Conservation (phyloP, 2,329 filamentous ascomycete species). For the Arthrobotrys conoides region DNA sequence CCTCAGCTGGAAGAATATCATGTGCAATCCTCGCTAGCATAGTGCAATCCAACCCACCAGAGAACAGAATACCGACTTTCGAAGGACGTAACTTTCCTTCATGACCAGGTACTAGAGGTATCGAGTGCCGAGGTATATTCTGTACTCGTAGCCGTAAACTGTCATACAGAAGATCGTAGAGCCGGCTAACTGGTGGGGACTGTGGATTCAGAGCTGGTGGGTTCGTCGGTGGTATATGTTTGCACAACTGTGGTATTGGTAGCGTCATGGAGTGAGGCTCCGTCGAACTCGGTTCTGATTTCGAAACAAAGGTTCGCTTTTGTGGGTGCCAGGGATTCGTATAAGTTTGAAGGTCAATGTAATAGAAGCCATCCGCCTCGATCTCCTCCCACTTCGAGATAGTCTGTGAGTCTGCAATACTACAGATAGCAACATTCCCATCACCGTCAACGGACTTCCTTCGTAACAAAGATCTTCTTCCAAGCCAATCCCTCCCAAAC, state of each 20-base stretch:
- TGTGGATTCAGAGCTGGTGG: slow-evolving; percentile 65
- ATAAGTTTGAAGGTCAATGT: slow-evolving; percentile 71
- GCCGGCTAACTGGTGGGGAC: slow-evolving; percentile 71
- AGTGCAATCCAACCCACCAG: slow-evolving; percentile 93
- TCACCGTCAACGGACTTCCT: slow-evolving; percentile 67
- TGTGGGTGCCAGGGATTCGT: neutral
- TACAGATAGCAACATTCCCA: slow-evolving; percentile 61
- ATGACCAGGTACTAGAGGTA: slow-evolving; percentile 65
- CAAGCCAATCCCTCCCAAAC: slow-evolving; percentile 89
- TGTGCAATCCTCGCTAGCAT: slow-evolving; percentile 85
- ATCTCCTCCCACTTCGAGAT: slow-evolving; percentile 87
- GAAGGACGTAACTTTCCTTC: slow-evolving; percentile 65
- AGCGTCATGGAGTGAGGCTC: slow-evolving; percentile 47
- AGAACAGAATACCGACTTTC: slow-evolving; percentile 86
- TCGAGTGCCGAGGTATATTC: slow-evolving; percentile 72
- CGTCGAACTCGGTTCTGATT: slow-evolving; percentile 44
- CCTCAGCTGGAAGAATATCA: slow-evolving; percentile 77
- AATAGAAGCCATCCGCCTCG: slow-evolving; percentile 85
- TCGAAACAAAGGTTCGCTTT: slow-evolving; percentile 29
- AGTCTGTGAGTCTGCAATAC: slow-evolving; percentile 67
- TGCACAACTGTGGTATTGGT: slow-evolving; percentile 47
- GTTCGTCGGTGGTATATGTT: slow-evolving; percentile 32
- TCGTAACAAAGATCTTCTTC: slow-evolving; percentile 83
- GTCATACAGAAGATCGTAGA: slow-evolving; percentile 73
- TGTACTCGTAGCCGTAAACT: slow-evolving; percentile 77